Percentiles rank a stretch among this genome's conserved stretches.
Conservation (phyloP, 2,329 filamentous ascomycete genomes). For the Nemania diffusa region DNA sequence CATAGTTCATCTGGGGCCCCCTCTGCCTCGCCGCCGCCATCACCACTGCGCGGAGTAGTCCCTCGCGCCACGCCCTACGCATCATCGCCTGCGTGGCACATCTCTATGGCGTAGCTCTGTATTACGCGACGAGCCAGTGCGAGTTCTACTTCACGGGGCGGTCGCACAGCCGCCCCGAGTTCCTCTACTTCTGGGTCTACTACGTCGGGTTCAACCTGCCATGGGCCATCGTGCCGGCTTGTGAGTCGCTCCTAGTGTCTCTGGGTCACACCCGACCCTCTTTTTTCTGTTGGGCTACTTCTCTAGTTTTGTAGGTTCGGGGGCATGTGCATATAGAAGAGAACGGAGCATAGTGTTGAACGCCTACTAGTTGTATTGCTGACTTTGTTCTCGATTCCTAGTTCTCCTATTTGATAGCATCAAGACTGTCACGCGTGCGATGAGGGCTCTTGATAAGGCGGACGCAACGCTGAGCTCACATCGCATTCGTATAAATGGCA, state of each 20-base stretch:
- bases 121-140: slow-evolving; percentile 67
- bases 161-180: slow-evolving; percentile 67
- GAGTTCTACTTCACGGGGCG: slow-evolving; percentile 58
- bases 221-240: slow-evolving; percentile 66
- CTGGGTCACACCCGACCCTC: no score
- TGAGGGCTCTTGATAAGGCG: slow-evolving; percentile 44
- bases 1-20: slow-evolving; percentile 67
- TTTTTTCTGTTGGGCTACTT: no score
- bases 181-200: slow-evolving; percentile 71
- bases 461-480: slow-evolving; percentile 38
- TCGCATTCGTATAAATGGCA: slow-evolving; percentile 25
- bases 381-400: slow-evolving; percentile 24
- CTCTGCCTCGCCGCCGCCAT: slow-evolving; percentile 62
- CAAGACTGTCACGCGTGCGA: slow-evolving; percentile 41
- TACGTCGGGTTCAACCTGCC: slow-evolving; percentile 70
- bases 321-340: background rate
- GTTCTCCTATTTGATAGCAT: slow-evolving; percentile 46
- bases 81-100: slow-evolving; percentile 63
- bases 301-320: background rate
- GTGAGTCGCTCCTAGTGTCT: slow-evolving; percentile 54
- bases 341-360: background rate
- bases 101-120: slow-evolving; percentile 70
- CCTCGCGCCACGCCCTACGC: slow-evolving; percentile 63
- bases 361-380: background rate
- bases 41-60: slow-evolving; percentile 56